Evolutionary conservation across 2,329 filamentous ascomycete species (phyloP), one percentile per base, ranked within the genome.

Genomic region (Chalara sp.): DNA sequence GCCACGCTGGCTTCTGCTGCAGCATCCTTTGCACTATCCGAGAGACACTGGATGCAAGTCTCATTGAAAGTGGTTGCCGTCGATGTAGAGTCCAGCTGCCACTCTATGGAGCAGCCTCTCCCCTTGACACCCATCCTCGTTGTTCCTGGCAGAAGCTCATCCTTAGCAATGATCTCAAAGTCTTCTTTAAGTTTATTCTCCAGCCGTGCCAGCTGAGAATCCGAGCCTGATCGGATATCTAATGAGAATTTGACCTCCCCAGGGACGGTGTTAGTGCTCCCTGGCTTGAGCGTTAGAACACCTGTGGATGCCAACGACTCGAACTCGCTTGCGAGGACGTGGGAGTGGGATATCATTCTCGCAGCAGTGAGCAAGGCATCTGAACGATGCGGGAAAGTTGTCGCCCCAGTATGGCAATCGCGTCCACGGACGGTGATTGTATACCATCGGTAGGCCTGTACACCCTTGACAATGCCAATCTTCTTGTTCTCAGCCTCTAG

Each of bases 391-490:
- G 72, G 69, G 49, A 87, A 79, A n/a, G 61, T 58, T 6, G 61
- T 61, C 12, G 60, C 58, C 29, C 61, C 61, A 21, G 57, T 53
- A 50, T 63, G 60, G 6, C 57, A 58, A 48, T 63, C 58, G 6
- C 55, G 53, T 6, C 61, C 86, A 6, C 70, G 70, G 3, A 89
- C 75, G 7, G 77, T 78, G 32, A 89, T 65, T 0, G 79, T 81
- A 64, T 81, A 83, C 87, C 87, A 90, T 51, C 55, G 58, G 55
- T 59, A 59, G 2, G 82, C 84, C 64, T 90, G 86, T 1, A 87
- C 85, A 3, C 84, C 85, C 29, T 77, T 76, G 6, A 91, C 87
- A 6, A 88, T 75, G 11, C 84, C 83, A 44, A 91, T 74, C 50
- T 81, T 81, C 58, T 82, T 76, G 33, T 74, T 68, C 33, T 76